Conservation (phyloP, 2,329 filamentous ascomycete species). For the Pestalotiopsis sp. region DNA sequence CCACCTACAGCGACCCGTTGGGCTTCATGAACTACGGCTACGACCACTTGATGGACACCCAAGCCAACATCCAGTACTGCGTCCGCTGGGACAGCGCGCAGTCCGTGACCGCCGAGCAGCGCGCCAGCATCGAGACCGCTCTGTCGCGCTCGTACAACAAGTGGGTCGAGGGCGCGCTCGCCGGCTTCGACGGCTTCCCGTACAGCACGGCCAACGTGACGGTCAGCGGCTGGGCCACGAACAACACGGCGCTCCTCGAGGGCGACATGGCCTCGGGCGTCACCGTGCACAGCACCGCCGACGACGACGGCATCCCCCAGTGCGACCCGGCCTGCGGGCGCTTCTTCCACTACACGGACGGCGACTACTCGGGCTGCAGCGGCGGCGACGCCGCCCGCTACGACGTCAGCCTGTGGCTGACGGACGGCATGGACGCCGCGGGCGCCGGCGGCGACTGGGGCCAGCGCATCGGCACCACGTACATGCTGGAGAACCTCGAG, state of each 20-base stretch:
- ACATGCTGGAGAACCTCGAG: slow-evolving; percentile 42
- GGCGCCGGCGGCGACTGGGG: slow-evolving; percentile 21
- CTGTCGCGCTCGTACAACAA: slow-evolving; percentile 9
- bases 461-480: slow-evolving; percentile 46
- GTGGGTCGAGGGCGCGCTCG: slow-evolving; percentile 11
- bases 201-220: slow-evolving; percentile 9
- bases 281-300: slow-evolving; percentile 8
- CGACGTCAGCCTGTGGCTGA: slow-evolving; percentile 13
- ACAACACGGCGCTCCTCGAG: slow-evolving; percentile 7
- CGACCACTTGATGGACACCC: slow-evolving; percentile 15
- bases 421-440: slow-evolving; percentile 6
- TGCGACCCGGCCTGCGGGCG: slow-evolving; percentile 14
- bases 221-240: slow-evolving; percentile 13
- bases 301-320: slow-evolving; percentile 11
- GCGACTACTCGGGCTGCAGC: slow-evolving; percentile 14
- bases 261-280: slow-evolving; percentile 1
- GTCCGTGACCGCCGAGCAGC: slow-evolving; percentile 11
- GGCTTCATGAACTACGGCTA: slow-evolving; percentile 12
- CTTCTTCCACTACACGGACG: slow-evolving; percentile 11
- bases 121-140: slow-evolving; percentile 6
- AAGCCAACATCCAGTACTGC: slow-evolving; percentile 12
- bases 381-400: slow-evolving; percentile 12
- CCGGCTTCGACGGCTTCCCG: slow-evolving; percentile 13
- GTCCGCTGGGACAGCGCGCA: slow-evolving; percentile 12
- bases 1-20: slow-evolving; percentile 9